Percentiles rank a stretch among this genome's conserved stretches.
These are phyloP conservation scores for Oxytropis ochrocephala DNA, from an alignment of 306 rosid species.

Conservation along the genomic window DNA sequence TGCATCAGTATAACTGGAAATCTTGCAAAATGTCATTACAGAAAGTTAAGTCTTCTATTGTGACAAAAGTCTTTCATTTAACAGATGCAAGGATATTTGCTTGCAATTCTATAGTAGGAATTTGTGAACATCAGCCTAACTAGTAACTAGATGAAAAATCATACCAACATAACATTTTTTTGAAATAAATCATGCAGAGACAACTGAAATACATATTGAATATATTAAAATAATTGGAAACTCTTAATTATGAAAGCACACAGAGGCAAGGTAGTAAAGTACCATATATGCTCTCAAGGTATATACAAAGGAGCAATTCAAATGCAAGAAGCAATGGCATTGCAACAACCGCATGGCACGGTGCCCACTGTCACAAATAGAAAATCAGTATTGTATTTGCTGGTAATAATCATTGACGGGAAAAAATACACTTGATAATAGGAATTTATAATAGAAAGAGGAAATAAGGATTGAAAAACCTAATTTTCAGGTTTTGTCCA, in stretches of 20 bases:
- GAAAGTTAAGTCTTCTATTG: neutral
- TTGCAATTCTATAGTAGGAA: neutral
- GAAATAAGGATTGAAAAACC: conserved; percentile 9
- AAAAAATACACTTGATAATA: neutral
- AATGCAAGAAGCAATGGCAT: conserved; percentile 87
- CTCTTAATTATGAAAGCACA: neutral
- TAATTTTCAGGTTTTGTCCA: neutral
- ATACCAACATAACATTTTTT: conserved; percentile 3
- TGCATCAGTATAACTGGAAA: conserved; percentile 22
- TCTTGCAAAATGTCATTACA: conserved; percentile 11
- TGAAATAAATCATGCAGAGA: neutral
- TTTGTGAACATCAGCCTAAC: conserved; percentile 2
- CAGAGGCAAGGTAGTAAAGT: conserved; percentile 18
- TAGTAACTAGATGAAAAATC: conserved; percentile 11
- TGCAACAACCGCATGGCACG: conserved; percentile 93
- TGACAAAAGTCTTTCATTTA: neutral
- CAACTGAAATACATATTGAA: neutral
- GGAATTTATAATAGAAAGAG: neutral
- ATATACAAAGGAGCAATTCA: conserved; percentile 95
- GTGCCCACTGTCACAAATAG: conserved; percentile 95
- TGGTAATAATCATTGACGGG: neutral
- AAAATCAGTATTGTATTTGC: conserved; percentile 13
- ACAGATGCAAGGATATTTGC: neutral
- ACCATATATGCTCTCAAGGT: conserved; percentile 88
- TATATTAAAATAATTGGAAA: conserved; percentile 6